A percentile compares a stretch with the other conserved stretches of the same genome.
phyloP scores from a whole-genome alignment of 148 eudicot species.

The Amaranthus palmeri region DNA sequence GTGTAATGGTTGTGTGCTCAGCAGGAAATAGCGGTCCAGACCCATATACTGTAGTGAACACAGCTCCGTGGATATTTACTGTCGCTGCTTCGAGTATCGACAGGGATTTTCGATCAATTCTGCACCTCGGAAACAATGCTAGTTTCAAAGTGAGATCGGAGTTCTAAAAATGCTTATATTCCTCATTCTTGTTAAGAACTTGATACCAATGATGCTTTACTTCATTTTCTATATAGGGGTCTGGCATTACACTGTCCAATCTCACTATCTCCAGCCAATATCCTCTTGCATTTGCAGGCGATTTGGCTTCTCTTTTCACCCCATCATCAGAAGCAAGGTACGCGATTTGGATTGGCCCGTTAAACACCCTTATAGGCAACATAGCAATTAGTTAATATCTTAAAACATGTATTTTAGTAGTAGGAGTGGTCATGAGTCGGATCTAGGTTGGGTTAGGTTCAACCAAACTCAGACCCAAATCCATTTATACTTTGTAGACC shows the following conservation, averaged over 20 bases:
- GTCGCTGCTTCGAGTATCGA: slow-evolving; percentile 67
- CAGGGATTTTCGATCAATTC: slow-evolving; percentile 39
- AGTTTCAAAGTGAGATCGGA: slow-evolving; percentile 33
- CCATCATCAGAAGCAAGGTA: slow-evolving; percentile 65
- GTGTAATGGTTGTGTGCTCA: slow-evolving; percentile 55
- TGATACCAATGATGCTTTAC: slow-evolving; percentile 4
- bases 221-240: slow-evolving; percentile 36
- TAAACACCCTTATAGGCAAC: neutral
- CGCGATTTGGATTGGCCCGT: no score
- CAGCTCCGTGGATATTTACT: slow-evolving; percentile 72
- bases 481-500: no score
- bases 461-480: no score
- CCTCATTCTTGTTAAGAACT: neutral
- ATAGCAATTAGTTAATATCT: neutral
- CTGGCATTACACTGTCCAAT: slow-evolving; percentile 50
- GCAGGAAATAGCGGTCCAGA: slow-evolving; percentile 71
- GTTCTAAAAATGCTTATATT: neutral
- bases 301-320: slow-evolving; percentile 42
- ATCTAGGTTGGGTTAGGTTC: no score
- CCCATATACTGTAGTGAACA: slow-evolving; percentile 42
- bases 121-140: slow-evolving; percentile 46
- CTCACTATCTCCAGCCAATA: slow-evolving; percentile 34
- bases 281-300: slow-evolving; percentile 52
- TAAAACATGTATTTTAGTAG: no score
- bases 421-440: no score